Percentiles rank a stretch among this genome's conserved stretches.
phyloP scores from a whole-genome alignment of 345 rosid genomes.

The Eucalyptus cloeziana region DNA sequence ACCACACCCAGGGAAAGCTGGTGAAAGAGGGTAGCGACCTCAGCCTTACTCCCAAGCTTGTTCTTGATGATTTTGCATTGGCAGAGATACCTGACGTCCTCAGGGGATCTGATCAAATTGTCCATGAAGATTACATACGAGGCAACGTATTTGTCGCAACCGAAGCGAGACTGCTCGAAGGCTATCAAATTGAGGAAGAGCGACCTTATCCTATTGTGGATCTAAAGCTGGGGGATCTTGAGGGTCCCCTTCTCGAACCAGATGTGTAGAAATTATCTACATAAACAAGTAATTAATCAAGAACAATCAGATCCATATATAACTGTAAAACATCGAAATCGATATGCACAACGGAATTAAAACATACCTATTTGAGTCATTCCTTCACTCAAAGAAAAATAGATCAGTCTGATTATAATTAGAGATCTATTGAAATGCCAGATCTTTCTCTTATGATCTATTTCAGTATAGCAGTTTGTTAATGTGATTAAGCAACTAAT shows the following conservation, averaged over 20 bases:
- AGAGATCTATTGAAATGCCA: rapidly evolving
- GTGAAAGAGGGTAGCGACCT: constrained; percentile 76
- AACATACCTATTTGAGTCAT: rapidly evolving
- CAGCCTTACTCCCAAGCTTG: constrained; percentile 73
- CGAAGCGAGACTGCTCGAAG: constrained; percentile 61
- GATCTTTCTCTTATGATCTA: too few species aligned
- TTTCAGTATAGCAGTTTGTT: rapidly evolving
- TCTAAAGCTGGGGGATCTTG: constrained; percentile 44
- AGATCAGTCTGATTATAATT: rapidly evolving
- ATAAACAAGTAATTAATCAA: too few species aligned
- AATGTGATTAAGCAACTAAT: too few species aligned
- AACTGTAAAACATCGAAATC: too few species aligned
- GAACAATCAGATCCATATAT: too few species aligned
- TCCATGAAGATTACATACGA: constrained; percentile 82
- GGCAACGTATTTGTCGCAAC: constrained; percentile 52
- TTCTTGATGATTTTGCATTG: constrained; percentile 52
- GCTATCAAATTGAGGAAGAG: constrained; percentile 82
- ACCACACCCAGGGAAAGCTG: constrained; percentile 62
- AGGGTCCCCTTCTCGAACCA: constrained; percentile 57
- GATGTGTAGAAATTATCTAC: constrained; percentile 2
- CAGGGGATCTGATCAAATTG: constrained; percentile 62
- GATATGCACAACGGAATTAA: rapidly evolving
- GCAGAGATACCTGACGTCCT: constrained; percentile 64
- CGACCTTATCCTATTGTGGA: constrained; percentile 79
- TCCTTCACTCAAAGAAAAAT: rapidly evolving